Evolutionary conservation across 106 monocot genomes (phyloP).

Genomic region (Dioscorea alata): DNA sequence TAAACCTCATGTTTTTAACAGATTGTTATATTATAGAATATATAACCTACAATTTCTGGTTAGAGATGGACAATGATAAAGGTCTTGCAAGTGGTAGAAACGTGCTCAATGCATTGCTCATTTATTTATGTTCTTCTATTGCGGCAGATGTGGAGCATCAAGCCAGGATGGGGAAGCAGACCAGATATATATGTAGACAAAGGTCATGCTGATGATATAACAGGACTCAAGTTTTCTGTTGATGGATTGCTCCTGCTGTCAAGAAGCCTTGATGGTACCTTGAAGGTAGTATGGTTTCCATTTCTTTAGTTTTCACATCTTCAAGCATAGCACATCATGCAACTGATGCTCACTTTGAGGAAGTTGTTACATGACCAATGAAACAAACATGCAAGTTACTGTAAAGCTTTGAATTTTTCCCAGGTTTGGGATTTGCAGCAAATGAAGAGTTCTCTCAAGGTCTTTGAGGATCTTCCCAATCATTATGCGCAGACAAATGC

Average conservation of each 20-base stretch:
- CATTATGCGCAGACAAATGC: slow-evolving; percentile 93
- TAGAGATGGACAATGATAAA: too few relatives aligned
- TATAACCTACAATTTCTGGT: too few relatives aligned
- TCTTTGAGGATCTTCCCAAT: slow-evolving; percentile 81
- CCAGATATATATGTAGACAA: slow-evolving; percentile 78
- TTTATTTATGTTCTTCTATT: too few relatives aligned
- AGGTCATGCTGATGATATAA: slow-evolving; percentile 86
- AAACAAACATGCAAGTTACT: too few relatives aligned
- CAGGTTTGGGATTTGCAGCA: slow-evolving; percentile 96
- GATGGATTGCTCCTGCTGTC: slow-evolving; percentile 82
- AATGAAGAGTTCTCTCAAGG: slow-evolving; percentile 65
- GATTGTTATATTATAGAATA: too few relatives aligned
- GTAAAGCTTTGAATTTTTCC: not conserved
- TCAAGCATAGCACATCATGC: too few relatives aligned
- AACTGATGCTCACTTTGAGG: too few relatives aligned
- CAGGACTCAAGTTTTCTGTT: slow-evolving; percentile 80
- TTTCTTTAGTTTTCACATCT: not conserved
- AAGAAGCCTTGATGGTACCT: slow-evolving; percentile 81
- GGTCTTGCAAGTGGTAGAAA: too few relatives aligned
- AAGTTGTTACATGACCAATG: too few relatives aligned
- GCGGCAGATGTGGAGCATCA: slow-evolving; percentile 83
- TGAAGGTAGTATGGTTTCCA: slow-evolving; percentile 44
- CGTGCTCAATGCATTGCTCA: too few relatives aligned
- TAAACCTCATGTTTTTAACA: too few relatives aligned
- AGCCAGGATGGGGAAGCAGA: slow-evolving; percentile 98